These are phyloP conservation scores for Elaeis oleifera DNA, from an alignment of 202 grass and related monocot species.

Conservation along the genomic window DNA sequence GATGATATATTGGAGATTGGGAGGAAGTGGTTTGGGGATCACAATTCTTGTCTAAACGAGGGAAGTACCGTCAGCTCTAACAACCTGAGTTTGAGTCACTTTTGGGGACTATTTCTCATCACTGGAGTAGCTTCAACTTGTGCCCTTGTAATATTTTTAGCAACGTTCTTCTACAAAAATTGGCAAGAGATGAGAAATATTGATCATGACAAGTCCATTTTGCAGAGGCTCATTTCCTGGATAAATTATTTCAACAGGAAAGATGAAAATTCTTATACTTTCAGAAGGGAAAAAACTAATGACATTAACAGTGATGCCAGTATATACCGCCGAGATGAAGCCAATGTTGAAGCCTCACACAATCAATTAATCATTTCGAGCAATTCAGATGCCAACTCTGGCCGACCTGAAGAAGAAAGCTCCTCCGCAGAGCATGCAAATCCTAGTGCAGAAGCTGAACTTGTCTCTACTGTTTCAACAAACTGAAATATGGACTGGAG, in stretches of 20 bases:
- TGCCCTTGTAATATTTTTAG: conserved; percentile 14
- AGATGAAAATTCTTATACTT: conserved; percentile 2
- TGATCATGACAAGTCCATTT: not conserved
- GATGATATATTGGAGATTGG: conserved; percentile 34
- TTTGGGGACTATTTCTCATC: conserved; percentile 32
- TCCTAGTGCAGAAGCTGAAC: conserved; percentile 1
- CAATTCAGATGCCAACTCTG: not conserved
- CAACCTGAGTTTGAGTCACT: conserved; percentile 21
- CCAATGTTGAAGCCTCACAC: conserved; percentile 5
- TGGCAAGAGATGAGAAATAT: conserved; percentile 5
- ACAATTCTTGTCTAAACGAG: conserved; percentile 30
- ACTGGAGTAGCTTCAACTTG: conserved; percentile 26
- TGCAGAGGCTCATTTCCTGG: conserved; percentile 8
- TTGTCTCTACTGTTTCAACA: not conserved
- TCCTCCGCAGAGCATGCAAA: conserved; percentile 1
- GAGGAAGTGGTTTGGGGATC: conserved; percentile 44
- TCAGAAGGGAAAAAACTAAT: not conserved
- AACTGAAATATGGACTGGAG: not conserved
- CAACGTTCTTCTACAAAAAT: conserved; percentile 21
- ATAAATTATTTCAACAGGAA: conserved; percentile 2
- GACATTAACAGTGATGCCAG: not conserved
- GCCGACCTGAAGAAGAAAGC: conserved; percentile 12
- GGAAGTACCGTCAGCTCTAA: conserved; percentile 18
- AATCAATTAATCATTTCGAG: not conserved
- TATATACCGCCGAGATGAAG: not conserved